Evolutionary conservation across 345 rosid genomes (phyloP).

Genomic region (Linum lewisii): DNA sequence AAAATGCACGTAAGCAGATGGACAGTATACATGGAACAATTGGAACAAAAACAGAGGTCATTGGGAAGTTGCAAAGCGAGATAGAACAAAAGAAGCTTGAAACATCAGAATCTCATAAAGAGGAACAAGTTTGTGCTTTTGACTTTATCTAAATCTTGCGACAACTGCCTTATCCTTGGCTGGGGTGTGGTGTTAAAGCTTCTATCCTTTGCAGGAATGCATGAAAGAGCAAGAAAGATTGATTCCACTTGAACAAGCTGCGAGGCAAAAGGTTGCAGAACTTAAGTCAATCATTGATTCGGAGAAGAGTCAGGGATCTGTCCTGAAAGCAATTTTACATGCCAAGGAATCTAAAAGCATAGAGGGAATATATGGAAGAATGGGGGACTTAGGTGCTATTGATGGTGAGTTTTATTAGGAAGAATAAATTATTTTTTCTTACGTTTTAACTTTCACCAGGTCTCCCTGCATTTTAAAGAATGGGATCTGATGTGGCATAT

Average conservation of each 20-base stretch:
- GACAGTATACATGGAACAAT: constrained; percentile 41
- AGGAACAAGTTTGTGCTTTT: constrained; percentile 51
- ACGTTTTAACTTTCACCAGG: background rate
- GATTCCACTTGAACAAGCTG: constrained; percentile 82
- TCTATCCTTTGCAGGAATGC: constrained; percentile 46
- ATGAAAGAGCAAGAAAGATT: constrained; percentile 70
- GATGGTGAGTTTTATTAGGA: constrained; percentile 48
- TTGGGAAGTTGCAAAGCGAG: constrained; percentile 38
- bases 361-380: constrained; percentile 86
- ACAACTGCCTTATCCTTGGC: background rate
- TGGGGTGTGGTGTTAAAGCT: constrained; percentile 14
- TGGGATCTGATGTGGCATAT: background rate
- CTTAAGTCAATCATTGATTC: constrained; percentile 68
- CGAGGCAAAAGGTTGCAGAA: constrained; percentile 83
- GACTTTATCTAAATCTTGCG: constrained; percentile 13
- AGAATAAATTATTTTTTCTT: background rate
- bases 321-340: constrained; percentile 73
- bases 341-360: constrained; percentile 75
- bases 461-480: background rate
- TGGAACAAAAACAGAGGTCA: constrained; percentile 33
- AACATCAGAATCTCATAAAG: constrained; percentile 58
- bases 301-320: constrained; percentile 90
- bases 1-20: constrained; percentile 73
- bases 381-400: constrained; percentile 99
- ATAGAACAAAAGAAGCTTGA: constrained; percentile 52